Evolutionary conservation across 164 flowering plant species (phyloP).

Genomic region (Echeveria elegans): DNA sequence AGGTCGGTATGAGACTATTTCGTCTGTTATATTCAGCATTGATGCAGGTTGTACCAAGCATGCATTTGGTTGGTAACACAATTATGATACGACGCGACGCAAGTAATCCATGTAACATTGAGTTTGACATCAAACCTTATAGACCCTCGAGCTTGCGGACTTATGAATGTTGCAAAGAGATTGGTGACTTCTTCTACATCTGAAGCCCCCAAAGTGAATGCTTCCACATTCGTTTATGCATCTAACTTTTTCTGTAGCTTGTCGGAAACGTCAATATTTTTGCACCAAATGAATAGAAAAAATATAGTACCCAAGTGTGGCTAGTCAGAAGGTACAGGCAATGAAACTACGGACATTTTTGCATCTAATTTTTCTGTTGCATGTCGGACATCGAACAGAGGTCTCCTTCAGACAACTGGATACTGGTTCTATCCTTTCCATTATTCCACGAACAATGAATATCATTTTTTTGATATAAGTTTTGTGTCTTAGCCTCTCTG

Average conservation of each 20-base stretch:
- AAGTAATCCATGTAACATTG: no score
- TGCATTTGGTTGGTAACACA: no score
- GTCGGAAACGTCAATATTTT: constrained; percentile 28
- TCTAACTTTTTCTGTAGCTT: constrained; percentile 47
- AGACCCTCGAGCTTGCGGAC: constrained; percentile 66
- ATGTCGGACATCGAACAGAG: no score
- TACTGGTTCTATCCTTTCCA: constrained; percentile 42
- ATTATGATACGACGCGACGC: no score
- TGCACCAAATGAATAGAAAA: neutral
- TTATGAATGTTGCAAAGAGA: constrained; percentile 50
- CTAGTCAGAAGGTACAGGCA: no score
- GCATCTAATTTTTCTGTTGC: no score
- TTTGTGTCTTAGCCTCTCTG: constrained; percentile 60
- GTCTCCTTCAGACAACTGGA: constrained; percentile 56
- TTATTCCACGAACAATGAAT: constrained; percentile 62
- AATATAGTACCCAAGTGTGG: neutral
- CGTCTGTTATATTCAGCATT: no score
- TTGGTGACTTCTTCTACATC: constrained; percentile 79
- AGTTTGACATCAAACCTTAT: constrained; percentile 39
- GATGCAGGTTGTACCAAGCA: no score
- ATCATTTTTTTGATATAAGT: constrained; percentile 59
- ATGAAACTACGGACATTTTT: neutral
- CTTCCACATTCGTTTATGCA: constrained; percentile 79
- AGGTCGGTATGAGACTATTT: no score
- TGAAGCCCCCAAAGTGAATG: constrained; percentile 56